Evolutionary conservation across 2,329 filamentous ascomycete species (phyloP).

Genomic region (Trichoderma sp.): DNA sequence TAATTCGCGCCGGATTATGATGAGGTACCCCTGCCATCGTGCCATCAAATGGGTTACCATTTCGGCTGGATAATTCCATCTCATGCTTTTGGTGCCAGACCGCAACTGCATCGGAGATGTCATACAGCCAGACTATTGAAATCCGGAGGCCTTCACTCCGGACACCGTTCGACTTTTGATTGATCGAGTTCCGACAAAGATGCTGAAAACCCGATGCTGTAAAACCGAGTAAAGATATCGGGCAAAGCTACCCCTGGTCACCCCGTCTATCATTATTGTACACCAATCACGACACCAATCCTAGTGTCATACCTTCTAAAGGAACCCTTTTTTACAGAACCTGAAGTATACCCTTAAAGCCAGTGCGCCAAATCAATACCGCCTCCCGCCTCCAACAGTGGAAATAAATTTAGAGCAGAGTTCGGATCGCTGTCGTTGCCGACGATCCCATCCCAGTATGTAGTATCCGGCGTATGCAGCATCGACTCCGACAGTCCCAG

Average conservation of each 20-base stretch:
- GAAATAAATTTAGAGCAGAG: conserved; percentile 50
- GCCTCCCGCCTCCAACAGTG: conserved; percentile 49
- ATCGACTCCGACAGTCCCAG: conserved; percentile 39
- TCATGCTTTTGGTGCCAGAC: background rate
- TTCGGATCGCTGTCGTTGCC: conserved; percentile 43
- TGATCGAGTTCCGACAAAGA: too few species aligned
- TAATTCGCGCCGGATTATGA: background rate
- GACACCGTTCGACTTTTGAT: background rate
- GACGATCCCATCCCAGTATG: conserved; percentile 38
- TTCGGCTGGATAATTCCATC: background rate
- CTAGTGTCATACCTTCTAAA: background rate
- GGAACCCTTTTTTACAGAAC: background rate
- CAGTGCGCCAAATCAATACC: conserved; percentile 52
- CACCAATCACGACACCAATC: background rate
- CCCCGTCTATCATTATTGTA: background rate
- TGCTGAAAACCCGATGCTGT: background rate
- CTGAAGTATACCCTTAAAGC: conserved; percentile 24
- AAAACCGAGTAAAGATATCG: background rate
- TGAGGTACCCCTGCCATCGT: background rate
- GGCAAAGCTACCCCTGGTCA: background rate
- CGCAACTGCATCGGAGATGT: background rate
- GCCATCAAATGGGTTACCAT: background rate
- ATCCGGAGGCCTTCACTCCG: background rate
- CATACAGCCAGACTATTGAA: background rate
- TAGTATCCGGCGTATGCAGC: conserved; percentile 42